Evolutionary conservation across 169 alveolate species (phyloP), one percentile per base, ranked within the genome.

Genomic region (Eimeria praecox): DNA sequence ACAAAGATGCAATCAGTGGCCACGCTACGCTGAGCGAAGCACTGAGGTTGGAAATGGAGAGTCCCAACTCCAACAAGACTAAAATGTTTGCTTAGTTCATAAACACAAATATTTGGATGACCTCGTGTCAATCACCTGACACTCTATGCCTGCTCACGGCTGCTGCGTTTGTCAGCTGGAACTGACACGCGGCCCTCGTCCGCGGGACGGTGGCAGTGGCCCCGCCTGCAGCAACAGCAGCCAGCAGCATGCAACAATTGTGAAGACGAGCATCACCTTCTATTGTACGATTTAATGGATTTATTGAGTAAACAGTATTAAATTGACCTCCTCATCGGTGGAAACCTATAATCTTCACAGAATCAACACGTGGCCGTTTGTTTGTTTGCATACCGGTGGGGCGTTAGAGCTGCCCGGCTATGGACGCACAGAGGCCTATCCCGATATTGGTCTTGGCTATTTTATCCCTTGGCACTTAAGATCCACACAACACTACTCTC

Each of bases 131-230:
- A 86, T 86, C 80, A 86, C 93, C 93, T 86, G 93, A 85, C 92
- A 86, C 82, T 38, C 69, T 33, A 35, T 33, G 82, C 82, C 30
- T 59, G 80, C 93, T 42, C 66, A 62, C 35, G 44, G 77, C 93
- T 56, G 82, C 44, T 33, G 80, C 62, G 80, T 54, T 46, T 86
- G 93, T 35, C 54, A 56, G 80, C 80, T 30, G 80, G 66, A 38
- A 54, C 90, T 27, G 93, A 86, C 82, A 86, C 82, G 82, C 80
- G 54, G 93, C 93, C 93, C 80, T 86, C 93, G 93, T 86, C 80
- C n/a, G 46, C 82, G 82, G 93, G 82, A 86, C 93, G 93, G 93
- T 86, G 93, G 93, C 93, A 86, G 93, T 86, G 93, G 80, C 93
- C 93, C 93, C 80, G 93, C 93, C 93, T 14, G 91, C 62, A n/a